A percentile compares a stretch with the other conserved stretches of the same genome.
Evolutionary conservation across 2,329 filamentous ascomycete species (phyloP).

Genomic region (Penicillium freii): DNA sequence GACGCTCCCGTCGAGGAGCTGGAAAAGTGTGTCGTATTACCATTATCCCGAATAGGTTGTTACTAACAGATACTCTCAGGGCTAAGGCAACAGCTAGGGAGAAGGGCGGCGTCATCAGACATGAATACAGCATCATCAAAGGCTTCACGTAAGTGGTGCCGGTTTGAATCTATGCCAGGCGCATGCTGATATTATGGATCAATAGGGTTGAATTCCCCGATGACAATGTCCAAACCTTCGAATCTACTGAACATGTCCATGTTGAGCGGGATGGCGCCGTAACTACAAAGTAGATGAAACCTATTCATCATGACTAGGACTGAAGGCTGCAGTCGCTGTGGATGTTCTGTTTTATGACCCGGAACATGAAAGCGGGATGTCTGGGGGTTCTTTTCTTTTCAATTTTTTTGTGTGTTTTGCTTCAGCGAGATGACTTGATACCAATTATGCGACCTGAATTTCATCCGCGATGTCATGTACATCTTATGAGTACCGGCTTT

Average conservation of each 20-base stretch:
- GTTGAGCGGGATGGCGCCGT: conserved; percentile 75
- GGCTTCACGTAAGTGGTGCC: conserved; percentile 74
- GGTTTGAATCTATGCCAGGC: neutral
- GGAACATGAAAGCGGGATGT: neutral
- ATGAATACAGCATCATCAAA: conserved; percentile 85
- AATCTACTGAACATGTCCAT: conserved; percentile 68
- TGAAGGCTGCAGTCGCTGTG: neutral
- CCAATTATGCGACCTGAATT: conserved; percentile 12
- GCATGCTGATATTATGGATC: conserved; percentile 5
- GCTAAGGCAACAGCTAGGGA: conserved; percentile 72
- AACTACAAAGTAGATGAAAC: conserved; percentile 62
- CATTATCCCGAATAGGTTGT: neutral
- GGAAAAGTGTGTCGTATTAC: conserved; percentile 55
- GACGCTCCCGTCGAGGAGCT: conserved; percentile 66
- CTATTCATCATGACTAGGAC: neutral
- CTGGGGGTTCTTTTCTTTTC: conserved; percentile 1
- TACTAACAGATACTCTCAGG: conserved; percentile 44
- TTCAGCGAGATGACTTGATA: conserved; percentile 23
- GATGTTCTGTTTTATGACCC: neutral
- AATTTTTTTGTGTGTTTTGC: conserved; percentile 4
- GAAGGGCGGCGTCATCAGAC: conserved; percentile 78
- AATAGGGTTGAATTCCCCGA: conserved; percentile 69
- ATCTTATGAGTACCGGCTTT: conserved; percentile 7
- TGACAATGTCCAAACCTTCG: conserved; percentile 64
- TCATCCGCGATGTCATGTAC: conserved; percentile 15